A percentile compares a stretch with the other conserved stretches of the same genome.
Evolutionary conservation across 2,329 filamentous ascomycete species (phyloP).

Genomic region (Trichoderma guizhouense): DNA sequence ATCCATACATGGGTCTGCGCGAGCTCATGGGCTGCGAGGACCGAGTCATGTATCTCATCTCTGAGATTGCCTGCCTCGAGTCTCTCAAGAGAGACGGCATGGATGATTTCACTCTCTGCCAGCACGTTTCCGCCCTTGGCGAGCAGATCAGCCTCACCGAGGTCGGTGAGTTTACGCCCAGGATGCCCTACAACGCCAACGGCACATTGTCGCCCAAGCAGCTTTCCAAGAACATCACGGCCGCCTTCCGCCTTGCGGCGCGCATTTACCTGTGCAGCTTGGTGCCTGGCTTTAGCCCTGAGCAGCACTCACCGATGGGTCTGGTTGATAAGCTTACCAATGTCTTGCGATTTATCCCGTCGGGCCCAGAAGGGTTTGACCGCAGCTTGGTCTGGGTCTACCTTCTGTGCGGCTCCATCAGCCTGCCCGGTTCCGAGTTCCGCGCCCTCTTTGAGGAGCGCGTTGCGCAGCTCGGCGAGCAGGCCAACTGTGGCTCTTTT

Average conservation of each 20-base stretch:
- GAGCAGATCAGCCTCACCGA: conserved; percentile 84
- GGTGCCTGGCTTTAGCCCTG: conserved; percentile 80
- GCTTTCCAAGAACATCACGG: conserved; percentile 82
- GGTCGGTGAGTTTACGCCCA: conserved; percentile 55
- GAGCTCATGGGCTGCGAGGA: conserved; percentile 98
- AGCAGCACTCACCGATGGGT: conserved; percentile 68
- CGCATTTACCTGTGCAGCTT: conserved; percentile 96
- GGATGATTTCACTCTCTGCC: conserved; percentile 81
- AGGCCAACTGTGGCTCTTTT: conserved; percentile 78
- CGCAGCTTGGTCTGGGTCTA: conserved; percentile 91
- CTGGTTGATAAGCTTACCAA: conserved; percentile 75
- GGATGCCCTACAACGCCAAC: conserved; percentile 61
- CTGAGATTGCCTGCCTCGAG: conserved; percentile 94
- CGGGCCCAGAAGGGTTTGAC: conserved; percentile 79
- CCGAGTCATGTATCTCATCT: conserved; percentile 95
- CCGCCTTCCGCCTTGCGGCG: conserved; percentile 85
- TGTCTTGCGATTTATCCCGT: conserved; percentile 77
- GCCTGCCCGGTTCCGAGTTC: conserved; percentile 69
- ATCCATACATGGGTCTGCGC: conserved; percentile 67
- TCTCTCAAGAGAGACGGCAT: conserved; percentile 79
- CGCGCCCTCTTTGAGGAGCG: conserved; percentile 75
- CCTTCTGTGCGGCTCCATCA: conserved; percentile 79
- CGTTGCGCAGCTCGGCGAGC: conserved; percentile 68
- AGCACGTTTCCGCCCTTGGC: conserved; percentile 83
- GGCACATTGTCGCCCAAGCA: conserved; percentile 78